Evolutionary conservation across 148 eudicot species (phyloP), one percentile per base, ranked within the genome.

Genomic region (Rhododendron griersonianum): DNA sequence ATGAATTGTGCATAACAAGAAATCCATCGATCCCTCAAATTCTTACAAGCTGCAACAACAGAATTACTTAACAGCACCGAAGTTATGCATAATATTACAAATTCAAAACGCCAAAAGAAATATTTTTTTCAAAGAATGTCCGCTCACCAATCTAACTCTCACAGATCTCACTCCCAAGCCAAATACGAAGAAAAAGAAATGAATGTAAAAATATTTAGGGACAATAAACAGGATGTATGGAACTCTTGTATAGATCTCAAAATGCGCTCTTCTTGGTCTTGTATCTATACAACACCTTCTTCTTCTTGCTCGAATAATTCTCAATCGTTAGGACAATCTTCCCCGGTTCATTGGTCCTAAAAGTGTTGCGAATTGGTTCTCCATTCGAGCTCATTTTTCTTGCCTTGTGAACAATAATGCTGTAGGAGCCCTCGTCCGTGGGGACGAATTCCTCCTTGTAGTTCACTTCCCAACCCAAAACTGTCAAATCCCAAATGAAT

Each of bases 401-500:
- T 15, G 50, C 86, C 83, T 93, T 94, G 80, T 90, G 89, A 48
- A 94, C 89, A 10, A 93, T 92, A 2, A 94, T 73, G 15, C 93
- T 90, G 80, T 94, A 93, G 23, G 94, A 91, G 19, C 89, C 88
- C 25, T 93, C 94, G 77, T 90, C 93, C 0, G 85, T 84, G 45
- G 96, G 96, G 44, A 92, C 87, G 65, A 92, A 94, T 77, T 94
- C 96, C 89, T 92, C 96, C 87, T 89, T 94, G 91, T 92, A 94
- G 86, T 73, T 90, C 74, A 94, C 94, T 79, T 94, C 96, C 91
- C 96, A 90, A 11, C 94, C 94, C 84, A 89, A 63, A 15, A 94
- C 90, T 8, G 71, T 85, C 44, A 94, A 51, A 65, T 94, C 96
- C 96, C 96, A 92, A 0, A 86, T 67, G 74, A 92, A 48, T 50